These are phyloP conservation scores for Cyberlindnera xishuangbannaensis DNA, from an alignment of 805 yeast species.

Conservation along the genomic window DNA sequence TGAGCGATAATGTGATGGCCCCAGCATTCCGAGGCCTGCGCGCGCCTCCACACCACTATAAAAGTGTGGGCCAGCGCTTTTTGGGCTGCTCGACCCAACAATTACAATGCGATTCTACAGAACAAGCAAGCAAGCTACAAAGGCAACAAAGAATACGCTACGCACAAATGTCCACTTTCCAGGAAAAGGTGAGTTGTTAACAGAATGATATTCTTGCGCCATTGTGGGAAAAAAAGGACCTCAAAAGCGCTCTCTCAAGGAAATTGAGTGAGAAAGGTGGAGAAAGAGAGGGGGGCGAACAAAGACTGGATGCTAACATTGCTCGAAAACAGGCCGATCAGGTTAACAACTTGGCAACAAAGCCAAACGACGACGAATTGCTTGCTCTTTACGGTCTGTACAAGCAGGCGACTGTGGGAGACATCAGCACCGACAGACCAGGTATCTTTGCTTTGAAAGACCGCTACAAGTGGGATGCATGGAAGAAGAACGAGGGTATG, in stretches of 20 bases:
- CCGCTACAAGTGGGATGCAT: constrained; percentile 96
- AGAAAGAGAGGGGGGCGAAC: too few relatives aligned
- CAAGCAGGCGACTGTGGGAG: constrained; percentile 98
- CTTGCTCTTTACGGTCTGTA: constrained; percentile 83
- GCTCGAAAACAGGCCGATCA: constrained; percentile 84
- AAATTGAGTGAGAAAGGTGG: too few relatives aligned
- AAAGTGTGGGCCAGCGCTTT: too few relatives aligned
- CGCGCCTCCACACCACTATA: too few relatives aligned
- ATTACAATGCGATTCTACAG: too few relatives aligned
- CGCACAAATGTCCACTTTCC: constrained; percentile 5
- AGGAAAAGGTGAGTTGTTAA: constrained; percentile 6
- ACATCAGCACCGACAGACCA: constrained; percentile 82
- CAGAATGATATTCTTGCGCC: background rate
- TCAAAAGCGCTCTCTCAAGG: too few relatives aligned
- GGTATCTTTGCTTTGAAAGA: constrained; percentile 91
- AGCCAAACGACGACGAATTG: constrained; percentile 84
- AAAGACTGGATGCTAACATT: too few relatives aligned
- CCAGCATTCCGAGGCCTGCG: too few relatives aligned
- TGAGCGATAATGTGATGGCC: too few relatives aligned
- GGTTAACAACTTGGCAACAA: constrained; percentile 66
- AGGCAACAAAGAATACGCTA: background rate
- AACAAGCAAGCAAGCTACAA: too few relatives aligned
- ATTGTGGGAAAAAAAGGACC: background rate
- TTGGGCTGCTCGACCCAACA: too few relatives aligned
- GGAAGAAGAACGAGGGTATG: constrained; percentile 84